Evolutionary conservation across 2,329 filamentous ascomycete species (phyloP), one percentile per base, ranked within the genome.

Genomic region (Fusarium sp.): DNA sequence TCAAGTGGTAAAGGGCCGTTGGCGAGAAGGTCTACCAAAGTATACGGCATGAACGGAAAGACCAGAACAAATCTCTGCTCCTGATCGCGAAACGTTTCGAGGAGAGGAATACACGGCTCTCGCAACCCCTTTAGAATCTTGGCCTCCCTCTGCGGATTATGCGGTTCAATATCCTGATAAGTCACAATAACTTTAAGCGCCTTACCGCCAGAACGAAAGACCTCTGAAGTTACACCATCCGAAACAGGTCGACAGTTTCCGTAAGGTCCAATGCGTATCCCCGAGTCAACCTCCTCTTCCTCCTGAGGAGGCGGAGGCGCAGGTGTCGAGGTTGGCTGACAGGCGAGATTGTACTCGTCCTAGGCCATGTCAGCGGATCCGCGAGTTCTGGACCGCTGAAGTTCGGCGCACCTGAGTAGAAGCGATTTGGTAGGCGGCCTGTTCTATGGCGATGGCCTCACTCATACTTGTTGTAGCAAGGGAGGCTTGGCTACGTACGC

Each of bases 131-230:
- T 80, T 5, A 99, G 86, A 50, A 98, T 91, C 71, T 91, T 90
- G 57, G 91, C 91, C 83, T 99, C 96, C 46, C 93, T 90, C 50
- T 87, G 84, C 3, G 94, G 92, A 79, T 97, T 91, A 81, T 99
- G 96, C 14, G 96, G 96, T 65, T 93, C 90, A 41, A 91, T 87
- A 82, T 92, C 90, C 59, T 87, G 85, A 41, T 91, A 91, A 36
- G 93, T 91, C 33, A 90, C 90, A 39, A 96, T 97, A 65, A 98
- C 90, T 80, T 99, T 99, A 53, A 99, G 84, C 4, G 95, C 96
- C 22, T 84, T 83, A 57, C 82, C 75, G 27, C 80, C 83, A 44
- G 90, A 90, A 75, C 91, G 91, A 83, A 95, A 98, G 55, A 99
- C 90, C 61, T 91, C 89, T 22, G 95, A 96, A 69, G 94, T 96